Base-by-base conservation (phyloP, 768 basidiomycete species). In the Naganishia kalamii region DNA sequence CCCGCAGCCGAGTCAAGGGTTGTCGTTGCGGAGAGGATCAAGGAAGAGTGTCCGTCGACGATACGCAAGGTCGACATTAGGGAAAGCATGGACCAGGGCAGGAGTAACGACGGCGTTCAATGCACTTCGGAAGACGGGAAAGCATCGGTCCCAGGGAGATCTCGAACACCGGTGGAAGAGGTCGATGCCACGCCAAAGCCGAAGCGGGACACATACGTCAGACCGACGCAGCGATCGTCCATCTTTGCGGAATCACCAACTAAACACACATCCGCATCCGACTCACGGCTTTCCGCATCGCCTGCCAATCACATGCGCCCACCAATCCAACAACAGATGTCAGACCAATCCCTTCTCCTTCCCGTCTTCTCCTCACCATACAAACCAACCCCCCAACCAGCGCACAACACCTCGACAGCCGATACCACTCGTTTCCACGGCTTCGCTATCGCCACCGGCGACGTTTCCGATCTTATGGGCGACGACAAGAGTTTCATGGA, bases 401-500 rank as follows among this genome's bases (percentile, higher is more conserved):
- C 43, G 21, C 12, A 5, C 43, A 44, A 44, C 21, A 44, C 43
- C 43, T 40, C 37, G 37, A 11, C 6, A 8, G 43, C 43, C 43
- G 43, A 44, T n/a, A n/a, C 19, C 19, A 44, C 10, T n/a, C 19
- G 19, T n/a, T n/a, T 44, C 43, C 43, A 11, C 12, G 43, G 43
- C 12, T n/a, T 44, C 7, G 21, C 43, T 11, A 44, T n/a, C 43
- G 6, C 13, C 12, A 44, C 7, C 43, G 43, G 21, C 19, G 43
- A 44, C 19, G 21, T 44, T n/a, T 44, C 43, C 8, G 37, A 57
- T 41, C 13, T 57, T 3, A 57, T 57, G 54, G 54, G 37, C 35
- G 54, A 57, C 3, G 54, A 57, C 40, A 33, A 37, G 35, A 57
- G 54, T 33, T 57, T 57, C 40, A 23, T 57, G 33, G 13, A 40